Evolutionary conservation across 371 early-diverging fungal species (phyloP), one percentile per base, ranked within the genome.

Genomic region (Mortierella sp.): DNA sequence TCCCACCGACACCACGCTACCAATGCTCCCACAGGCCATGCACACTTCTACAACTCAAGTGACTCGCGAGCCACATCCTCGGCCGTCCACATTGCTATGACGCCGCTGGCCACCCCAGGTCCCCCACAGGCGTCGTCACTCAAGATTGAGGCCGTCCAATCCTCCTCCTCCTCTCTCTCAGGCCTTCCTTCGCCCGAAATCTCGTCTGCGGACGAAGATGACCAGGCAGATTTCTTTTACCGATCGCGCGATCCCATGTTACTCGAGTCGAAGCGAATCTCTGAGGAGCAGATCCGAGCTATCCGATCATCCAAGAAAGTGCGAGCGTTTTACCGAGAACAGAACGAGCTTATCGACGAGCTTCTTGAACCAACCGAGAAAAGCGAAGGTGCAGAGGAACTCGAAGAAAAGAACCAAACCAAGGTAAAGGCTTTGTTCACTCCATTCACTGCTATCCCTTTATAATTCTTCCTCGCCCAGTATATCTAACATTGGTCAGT

Each of bases 331-430:
- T 97, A 97, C 76, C 84, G 88, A 64, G 83, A 87, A 43, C 97
- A 97, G 75, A 96, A 97, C 74, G 91, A 89, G 46, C 84, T 93
- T 51, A 96, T 96, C 65, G 89, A 94, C 28, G 87, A 87, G 29
- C 87, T 93, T 66, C 71, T 92, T 46, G 84, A 86, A 18, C 91
- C 94, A 16, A 64, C 83, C 59, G 81, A 80, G 73, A 65, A 71
- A 51, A 21, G 65, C 21, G 52, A 57, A 80, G 81, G 53, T 9
- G 69, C 68, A 15, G 64, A 57, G 15, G 79, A 77, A 21, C 55
- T 29, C 2, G 85, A 87, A 47, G 84, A 85, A 48, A 75, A 72
- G 30, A 82, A 81, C 28, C 82, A 85, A 61, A 47, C 85, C 43
- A 90, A 90, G 81, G 92, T 91, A 77, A 28, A 37, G 26, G 19